phyloP scores from a whole-genome alignment of 2,329 filamentous ascomycete genomes.

The Talaromyces sp. region DNA sequence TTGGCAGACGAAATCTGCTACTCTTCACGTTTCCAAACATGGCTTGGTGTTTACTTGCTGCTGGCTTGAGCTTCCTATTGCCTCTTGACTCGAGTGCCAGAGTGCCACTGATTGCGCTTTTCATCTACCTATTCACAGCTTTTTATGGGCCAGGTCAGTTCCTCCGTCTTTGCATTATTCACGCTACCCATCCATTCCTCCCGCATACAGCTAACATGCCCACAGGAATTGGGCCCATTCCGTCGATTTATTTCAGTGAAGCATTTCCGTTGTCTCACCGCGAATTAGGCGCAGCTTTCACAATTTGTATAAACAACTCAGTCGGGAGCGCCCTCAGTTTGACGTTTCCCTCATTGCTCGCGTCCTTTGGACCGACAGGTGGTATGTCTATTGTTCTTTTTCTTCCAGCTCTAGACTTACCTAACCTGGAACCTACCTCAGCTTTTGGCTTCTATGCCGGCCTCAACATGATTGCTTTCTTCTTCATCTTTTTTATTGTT shows the following conservation, averaged over 20 bases:
- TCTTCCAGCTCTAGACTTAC: background rate
- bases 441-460: constrained; percentile 47
- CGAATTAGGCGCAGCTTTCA: constrained; percentile 38
- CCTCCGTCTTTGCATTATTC: background rate
- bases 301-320: constrained; percentile 32
- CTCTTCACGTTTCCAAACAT: constrained; percentile 64
- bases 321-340: constrained; percentile 39
- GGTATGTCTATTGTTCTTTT: constrained; percentile 37
- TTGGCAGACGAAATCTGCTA: constrained; percentile 55
- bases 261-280: constrained; percentile 52
- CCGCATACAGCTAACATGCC: no score
- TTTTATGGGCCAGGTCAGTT: constrained; percentile 60
- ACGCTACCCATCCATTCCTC: no score
- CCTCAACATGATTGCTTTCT: constrained; percentile 51
- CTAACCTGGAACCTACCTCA: background rate
- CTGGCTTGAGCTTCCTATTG: constrained; percentile 53
- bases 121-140: constrained; percentile 59
- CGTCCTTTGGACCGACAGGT: constrained; percentile 39
- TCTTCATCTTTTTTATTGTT: constrained; percentile 54
- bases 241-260: constrained; percentile 49
- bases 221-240: constrained; percentile 39
- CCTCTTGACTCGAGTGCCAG: constrained; percentile 34
- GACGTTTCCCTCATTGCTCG: constrained; percentile 39
- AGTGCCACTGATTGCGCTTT: constrained; percentile 53
- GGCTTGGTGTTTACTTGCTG: constrained; percentile 59